phyloP scores from a whole-genome alignment of 1,284 basidiomycete species.

The Ceratobasidium sp. region DNA sequence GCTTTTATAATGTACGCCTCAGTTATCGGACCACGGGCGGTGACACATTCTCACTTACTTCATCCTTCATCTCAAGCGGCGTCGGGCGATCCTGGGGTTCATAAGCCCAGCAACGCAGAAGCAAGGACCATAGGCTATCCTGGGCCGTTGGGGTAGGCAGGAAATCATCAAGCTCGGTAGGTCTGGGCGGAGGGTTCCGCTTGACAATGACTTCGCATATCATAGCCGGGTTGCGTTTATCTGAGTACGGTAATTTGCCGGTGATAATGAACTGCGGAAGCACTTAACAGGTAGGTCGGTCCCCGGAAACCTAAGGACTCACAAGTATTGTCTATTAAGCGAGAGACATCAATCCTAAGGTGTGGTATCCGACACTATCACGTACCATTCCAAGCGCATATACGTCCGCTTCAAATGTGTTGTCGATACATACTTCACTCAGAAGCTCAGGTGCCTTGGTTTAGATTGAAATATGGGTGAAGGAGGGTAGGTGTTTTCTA shows the following conservation, averaged over 20 bases:
- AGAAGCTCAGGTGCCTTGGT: conserved; percentile 20
- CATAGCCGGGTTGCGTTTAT: neutral
- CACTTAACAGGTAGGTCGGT: neutral
- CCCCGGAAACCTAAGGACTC: neutral
- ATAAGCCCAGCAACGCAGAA: conserved; percentile 4
- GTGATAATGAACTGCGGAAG: neutral
- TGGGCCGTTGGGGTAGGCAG: neutral
- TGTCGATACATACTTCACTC: neutral
- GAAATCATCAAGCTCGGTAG: neutral
- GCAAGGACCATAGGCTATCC: neutral
- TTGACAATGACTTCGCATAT: neutral
- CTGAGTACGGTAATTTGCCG: neutral
- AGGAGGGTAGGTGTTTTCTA: neutral
- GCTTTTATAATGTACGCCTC: too few species aligned
- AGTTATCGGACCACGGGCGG: too few species aligned
- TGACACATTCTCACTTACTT: too few species aligned
- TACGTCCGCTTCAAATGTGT: conserved; percentile 2
- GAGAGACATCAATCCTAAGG: neutral
- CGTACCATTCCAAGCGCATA: conserved; percentile 29
- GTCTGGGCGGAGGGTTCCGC: neutral
- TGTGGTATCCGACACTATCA: neutral
- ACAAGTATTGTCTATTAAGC: neutral
- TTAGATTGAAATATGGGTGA: neutral
- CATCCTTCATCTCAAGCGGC: neutral
- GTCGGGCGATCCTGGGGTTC: neutral